Evolutionary conservation across 139 green algal species (phyloP), one percentile per base, ranked within the genome.

Genomic region (Chlorella sp.): DNA sequence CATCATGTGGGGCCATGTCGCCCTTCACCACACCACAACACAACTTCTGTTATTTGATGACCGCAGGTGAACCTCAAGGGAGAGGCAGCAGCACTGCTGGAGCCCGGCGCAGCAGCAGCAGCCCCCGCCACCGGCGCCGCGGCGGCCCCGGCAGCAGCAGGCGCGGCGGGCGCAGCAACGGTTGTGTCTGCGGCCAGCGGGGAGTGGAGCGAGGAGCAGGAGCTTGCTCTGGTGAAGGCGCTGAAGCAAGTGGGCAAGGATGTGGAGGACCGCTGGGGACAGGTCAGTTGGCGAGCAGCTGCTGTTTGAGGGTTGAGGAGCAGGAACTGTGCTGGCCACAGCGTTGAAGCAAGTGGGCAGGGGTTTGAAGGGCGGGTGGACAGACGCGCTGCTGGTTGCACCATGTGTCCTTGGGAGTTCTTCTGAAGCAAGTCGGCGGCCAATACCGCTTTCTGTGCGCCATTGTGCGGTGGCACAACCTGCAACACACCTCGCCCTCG

Each of bases 191-290:
- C 57, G 7, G 39, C 7, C 56, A 51, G 75, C 41, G 51, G 78
- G 21, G 65, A 81, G 39, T 98, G 96, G 96, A 94, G 73, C 17
- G 91, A 96, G 67, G 94, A 85, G 73, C 94, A 99, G 88, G 92
- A 98, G 88, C 78, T 97, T 60, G 94, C 92, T 0, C 89, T 99
- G 55, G 95, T 99, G 47, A 94, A 97, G 82, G 96, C 96, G 5
- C 85, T 99, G 20, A 99, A 99, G 92, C 78, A 89, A 56, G 93
- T 96, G 78, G 88, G 90, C 30, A 99, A 98, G 79, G 96, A 98
- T 6, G 86, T 67, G 5, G 70, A 83, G 34, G 88, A 95, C 62
- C 71, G 92, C 51, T 94, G 83, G 78, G 78, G 47, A 38, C 34
- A 80, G 18, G 91, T 98, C 20, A 86, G 67, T 16, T 21, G 34